Evolutionary conservation across 2,329 filamentous ascomycete genomes (phyloP).

Genomic region (Diaporthe ampelina): DNA sequence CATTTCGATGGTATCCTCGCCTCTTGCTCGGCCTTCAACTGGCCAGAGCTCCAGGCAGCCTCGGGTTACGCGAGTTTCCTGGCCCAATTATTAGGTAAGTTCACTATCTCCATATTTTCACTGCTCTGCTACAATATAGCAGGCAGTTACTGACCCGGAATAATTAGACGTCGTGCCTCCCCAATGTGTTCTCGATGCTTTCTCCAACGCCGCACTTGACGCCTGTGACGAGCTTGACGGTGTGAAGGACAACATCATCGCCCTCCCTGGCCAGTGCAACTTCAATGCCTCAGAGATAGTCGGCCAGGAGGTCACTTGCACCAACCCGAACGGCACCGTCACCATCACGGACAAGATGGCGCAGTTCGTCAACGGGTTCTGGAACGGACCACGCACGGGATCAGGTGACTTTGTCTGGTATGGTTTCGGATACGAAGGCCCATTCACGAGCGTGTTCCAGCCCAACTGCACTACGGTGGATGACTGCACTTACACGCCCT

Average conservation of each 20-base stretch:
- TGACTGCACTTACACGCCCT: slow-evolving; percentile 18
- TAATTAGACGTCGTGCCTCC: slow-evolving; percentile 6
- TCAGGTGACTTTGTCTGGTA: slow-evolving; percentile 20
- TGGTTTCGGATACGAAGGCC: slow-evolving; percentile 15
- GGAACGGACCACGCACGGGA: slow-evolving; percentile 16
- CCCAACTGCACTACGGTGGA: slow-evolving; percentile 30
- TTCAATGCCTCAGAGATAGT: slow-evolving; percentile 50
- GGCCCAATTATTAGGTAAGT: slow-evolving; percentile 47
- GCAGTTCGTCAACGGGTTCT: slow-evolving; percentile 10
- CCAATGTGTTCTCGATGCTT: slow-evolving; percentile 54
- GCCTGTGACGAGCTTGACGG: slow-evolving; percentile 61
- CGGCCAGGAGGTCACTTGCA: slow-evolving; percentile 45
- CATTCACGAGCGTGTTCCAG: slow-evolving; percentile 20
- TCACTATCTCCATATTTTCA: slow-evolving; percentile 47
- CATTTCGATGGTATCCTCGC: slow-evolving; percentile 69
- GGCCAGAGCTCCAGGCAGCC: slow-evolving; percentile 49
- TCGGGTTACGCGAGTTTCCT: slow-evolving; percentile 51
- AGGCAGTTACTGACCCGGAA: background rate
- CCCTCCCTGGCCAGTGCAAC: slow-evolving; percentile 53
- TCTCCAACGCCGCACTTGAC: slow-evolving; percentile 53
- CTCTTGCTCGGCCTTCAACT: slow-evolving; percentile 57
- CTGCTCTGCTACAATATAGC: background rate
- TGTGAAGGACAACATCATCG: slow-evolving; percentile 59
- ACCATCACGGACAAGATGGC: slow-evolving; percentile 27
- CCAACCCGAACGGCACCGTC: slow-evolving; percentile 15